phyloP scores from a whole-genome alignment of 306 rosid species.

The Gynostemma pentaphyllum region DNA sequence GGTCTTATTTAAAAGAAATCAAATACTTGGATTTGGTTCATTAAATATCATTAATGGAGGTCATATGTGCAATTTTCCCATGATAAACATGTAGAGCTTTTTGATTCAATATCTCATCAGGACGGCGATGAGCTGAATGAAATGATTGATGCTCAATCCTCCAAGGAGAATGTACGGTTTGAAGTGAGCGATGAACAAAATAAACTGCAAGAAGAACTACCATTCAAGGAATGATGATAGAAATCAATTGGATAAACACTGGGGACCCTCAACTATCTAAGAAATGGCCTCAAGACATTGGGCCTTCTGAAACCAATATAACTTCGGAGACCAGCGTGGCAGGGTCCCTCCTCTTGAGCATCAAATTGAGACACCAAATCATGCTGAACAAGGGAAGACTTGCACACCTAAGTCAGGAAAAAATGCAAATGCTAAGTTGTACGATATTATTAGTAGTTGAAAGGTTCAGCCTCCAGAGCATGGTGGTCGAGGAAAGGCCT shows the following conservation, averaged over 20 bases:
- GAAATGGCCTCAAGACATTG: too few relatives aligned
- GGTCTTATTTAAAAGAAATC: too few relatives aligned
- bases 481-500: slow-evolving; percentile 9
- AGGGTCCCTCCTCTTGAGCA: neutral
- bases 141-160: neutral
- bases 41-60: too few relatives aligned
- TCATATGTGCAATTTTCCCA: too few relatives aligned
- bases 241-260: too few relatives aligned
- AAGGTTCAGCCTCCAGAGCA: neutral
- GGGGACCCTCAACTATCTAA: too few relatives aligned
- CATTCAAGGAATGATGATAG: neutral
- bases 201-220: slow-evolving; percentile 8
- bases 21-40: too few relatives aligned
- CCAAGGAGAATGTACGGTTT: neutral
- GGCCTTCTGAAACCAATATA: neutral
- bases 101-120: neutral
- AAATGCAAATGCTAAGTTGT: neutral
- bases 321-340: neutral
- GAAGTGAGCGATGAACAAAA: neutral
- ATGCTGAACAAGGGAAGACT: neutral
- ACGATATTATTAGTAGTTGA: neutral
- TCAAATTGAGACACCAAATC: neutral
- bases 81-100: neutral
- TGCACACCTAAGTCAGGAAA: neutral
- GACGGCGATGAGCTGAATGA: neutral